Evolutionary conservation across 2,329 filamentous ascomycete genomes (phyloP), one percentile per base, ranked within the genome.

Genomic region (Rutstroemia sp.): DNA sequence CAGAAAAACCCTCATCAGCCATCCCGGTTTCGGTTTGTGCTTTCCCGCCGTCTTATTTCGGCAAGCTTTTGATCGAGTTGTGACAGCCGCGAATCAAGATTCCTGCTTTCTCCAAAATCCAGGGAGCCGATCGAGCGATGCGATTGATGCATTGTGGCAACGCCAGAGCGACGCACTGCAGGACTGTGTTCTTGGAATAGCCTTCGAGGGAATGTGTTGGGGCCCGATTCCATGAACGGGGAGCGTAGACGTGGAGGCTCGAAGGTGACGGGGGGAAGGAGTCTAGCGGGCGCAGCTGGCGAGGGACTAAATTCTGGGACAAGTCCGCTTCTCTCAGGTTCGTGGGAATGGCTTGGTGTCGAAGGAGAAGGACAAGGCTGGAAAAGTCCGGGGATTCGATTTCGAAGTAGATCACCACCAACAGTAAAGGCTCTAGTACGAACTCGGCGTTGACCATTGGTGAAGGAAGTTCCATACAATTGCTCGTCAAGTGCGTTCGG

Each of bases 131-230:
- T 67, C 3, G 67, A 69, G 10, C 61, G 63, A 12, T 64, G 64
- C 30, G 72, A 68, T 61, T 79, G 77, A 61, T 83, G 80, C 38
- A 83, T 72, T 0, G 81, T 85, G 10, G 81, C 77, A 67, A 81
- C 84, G 2, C 79, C 75, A 73, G 56, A 77, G 69, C 52, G 73
- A 68, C 19, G 73, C 72, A 50, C 54, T 1, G 63, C 62, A 12
- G 61, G 52, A 4, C 57, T 55, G 1, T 52, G 49, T 34, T 67
- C 61, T 61, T 77, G 76, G 34, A 75, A 77, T 30, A 79, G 67
- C 42, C 82, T 76, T 57, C 79, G 80, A n/a, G 83, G 82, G 60
- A 85, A 82, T 47, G 82, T 85, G 64, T 81, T 76, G 67, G 77
- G 73, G 55, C 69, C 73, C 9, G 73, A 67, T 37, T 73, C 74